A percentile compares a stretch with the other conserved stretches of the same genome.
Conservation (phyloP, 495 filamentous ascomycete genomes). For the Hyaloscypha bicolor region DNA sequence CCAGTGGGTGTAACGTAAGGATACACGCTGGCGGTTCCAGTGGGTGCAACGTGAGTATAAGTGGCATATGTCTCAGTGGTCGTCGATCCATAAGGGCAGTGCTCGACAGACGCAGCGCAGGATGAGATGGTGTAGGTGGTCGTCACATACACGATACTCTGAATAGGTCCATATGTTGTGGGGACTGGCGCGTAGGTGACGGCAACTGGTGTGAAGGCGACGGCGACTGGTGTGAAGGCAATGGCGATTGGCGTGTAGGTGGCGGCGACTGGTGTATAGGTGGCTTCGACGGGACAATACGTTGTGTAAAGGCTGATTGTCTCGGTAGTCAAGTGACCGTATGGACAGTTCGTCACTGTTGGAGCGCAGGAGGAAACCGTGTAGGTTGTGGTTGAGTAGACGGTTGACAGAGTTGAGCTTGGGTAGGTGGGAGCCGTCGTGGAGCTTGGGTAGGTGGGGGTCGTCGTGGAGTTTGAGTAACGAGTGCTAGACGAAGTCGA, state of each 20-base stretch:
- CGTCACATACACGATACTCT: not conserved
- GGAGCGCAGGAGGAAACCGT: not conserved
- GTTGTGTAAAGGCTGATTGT: not conserved
- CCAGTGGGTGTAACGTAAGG: too few species aligned
- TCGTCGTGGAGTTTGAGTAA: not conserved
- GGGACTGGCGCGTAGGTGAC: not conserved
- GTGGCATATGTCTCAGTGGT: not conserved
- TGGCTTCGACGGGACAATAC: not conserved
- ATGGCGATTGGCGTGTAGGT: too few species aligned
- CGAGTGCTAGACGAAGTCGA: not conserved
- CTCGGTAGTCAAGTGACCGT: not conserved
- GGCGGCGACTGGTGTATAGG: not conserved
- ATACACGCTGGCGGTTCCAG: too few species aligned
- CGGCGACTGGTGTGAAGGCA: too few species aligned
- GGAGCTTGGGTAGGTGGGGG: not conserved
- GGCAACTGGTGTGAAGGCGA: too few species aligned
- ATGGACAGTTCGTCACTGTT: not conserved
- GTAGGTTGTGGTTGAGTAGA: not conserved
- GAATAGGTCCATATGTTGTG: not conserved
- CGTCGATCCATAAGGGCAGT: not conserved
- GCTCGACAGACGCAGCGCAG: not conserved
- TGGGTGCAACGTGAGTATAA: too few species aligned
- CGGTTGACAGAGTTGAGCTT: not conserved
- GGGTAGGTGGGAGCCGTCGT: not conserved
- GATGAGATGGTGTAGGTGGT: not conserved